Evolutionary conservation across 768 basidiomycete genomes (phyloP).

Genomic region (Amanita pallidorosea): DNA sequence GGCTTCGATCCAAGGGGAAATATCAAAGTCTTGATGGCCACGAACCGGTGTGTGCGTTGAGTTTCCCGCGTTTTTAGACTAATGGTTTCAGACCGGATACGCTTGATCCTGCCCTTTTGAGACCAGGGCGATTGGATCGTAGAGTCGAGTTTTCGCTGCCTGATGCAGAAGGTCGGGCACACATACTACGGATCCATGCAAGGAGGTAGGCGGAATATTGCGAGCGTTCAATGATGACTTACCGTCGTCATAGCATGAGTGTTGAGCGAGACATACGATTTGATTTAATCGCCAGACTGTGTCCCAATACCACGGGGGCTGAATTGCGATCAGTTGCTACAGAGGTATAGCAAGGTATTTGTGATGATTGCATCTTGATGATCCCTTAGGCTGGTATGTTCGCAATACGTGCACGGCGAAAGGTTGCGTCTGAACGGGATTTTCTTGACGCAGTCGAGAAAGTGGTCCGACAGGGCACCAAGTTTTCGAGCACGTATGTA

Average conservation of each 20-base stretch:
- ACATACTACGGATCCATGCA: slow-evolving; percentile 95
- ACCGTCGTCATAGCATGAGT: slow-evolving; percentile 62
- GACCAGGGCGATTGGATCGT: slow-evolving; percentile 92
- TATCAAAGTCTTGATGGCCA: slow-evolving; percentile 99
- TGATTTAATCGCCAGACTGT: slow-evolving; percentile 92
- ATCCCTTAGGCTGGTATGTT: slow-evolving; percentile 95
- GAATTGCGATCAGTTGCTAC: slow-evolving; percentile 95
- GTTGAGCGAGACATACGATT: slow-evolving; percentile 96
- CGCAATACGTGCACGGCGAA: slow-evolving; percentile 91
- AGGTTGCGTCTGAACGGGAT: slow-evolving; percentile 95
- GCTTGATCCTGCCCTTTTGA: slow-evolving; percentile 89
- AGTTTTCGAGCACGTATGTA: slow-evolving; percentile 93
- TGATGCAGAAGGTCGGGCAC: slow-evolving; percentile 91
- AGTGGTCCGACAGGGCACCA: slow-evolving; percentile 93
- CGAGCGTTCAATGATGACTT: slow-evolving; percentile 5
- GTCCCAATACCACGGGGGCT: slow-evolving; percentile 98
- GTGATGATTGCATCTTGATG: slow-evolving; percentile 1
- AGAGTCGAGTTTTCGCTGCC: slow-evolving; percentile 96
- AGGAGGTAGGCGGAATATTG: slow-evolving; percentile 48
- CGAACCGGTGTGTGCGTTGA: slow-evolving; percentile 63
- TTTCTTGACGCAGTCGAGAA: slow-evolving; percentile 98
- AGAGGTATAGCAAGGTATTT: slow-evolving; percentile 40
- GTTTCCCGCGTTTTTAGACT: not conserved
- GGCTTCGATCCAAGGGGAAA: slow-evolving; percentile 99
- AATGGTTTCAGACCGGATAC: slow-evolving; percentile 73